These are phyloP conservation scores for Talaromyces marneffei DNA, from an alignment of 2,329 filamentous ascomycete genomes.

Conservation along the genomic window DNA sequence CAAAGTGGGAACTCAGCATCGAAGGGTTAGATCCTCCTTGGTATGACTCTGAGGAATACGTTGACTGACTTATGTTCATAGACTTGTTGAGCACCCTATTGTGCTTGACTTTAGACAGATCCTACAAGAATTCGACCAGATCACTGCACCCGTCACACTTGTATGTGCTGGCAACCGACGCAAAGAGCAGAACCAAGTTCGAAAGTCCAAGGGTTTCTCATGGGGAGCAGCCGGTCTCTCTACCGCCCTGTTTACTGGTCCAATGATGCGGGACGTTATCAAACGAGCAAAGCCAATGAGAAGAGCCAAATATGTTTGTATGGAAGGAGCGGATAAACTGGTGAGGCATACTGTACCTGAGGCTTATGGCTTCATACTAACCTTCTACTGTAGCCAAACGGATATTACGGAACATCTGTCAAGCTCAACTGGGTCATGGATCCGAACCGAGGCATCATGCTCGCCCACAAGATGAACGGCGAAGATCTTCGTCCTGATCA, in stretches of 20 bases:
- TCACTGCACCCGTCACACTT: slow-evolving; percentile 79
- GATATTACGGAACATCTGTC: slow-evolving; percentile 79
- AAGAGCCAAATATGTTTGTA: slow-evolving; percentile 75
- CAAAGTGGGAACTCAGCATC: slow-evolving; percentile 74
- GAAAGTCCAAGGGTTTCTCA: slow-evolving; percentile 89
- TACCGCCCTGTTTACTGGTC: slow-evolving; percentile 82
- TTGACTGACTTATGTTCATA: slow-evolving; percentile 19
- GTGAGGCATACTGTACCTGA: slow-evolving; percentile 29
- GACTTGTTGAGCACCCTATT: slow-evolving; percentile 71
- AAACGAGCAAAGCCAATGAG: slow-evolving; percentile 60
- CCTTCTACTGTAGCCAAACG: slow-evolving; percentile 59
- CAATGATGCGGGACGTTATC: slow-evolving; percentile 67
- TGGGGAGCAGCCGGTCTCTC: slow-evolving; percentile 87
- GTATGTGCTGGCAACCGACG: slow-evolving; percentile 88
- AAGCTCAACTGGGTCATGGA: slow-evolving; percentile 88
- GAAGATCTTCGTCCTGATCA: slow-evolving; percentile 75
- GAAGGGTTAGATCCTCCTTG: slow-evolving; percentile 52
- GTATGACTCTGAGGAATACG: not conserved
- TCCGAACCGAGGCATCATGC: slow-evolving; percentile 72
- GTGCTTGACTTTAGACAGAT: slow-evolving; percentile 67
- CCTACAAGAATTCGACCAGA: slow-evolving; percentile 67
- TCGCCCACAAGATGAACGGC: slow-evolving; percentile 88
- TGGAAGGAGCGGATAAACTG: slow-evolving; percentile 82
- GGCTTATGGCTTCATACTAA: not conserved
- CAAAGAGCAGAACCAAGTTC: slow-evolving; percentile 86